These are phyloP conservation scores for Dioszegia crocea DNA, from an alignment of 768 basidiomycete genomes.

Conservation along the genomic window DNA sequence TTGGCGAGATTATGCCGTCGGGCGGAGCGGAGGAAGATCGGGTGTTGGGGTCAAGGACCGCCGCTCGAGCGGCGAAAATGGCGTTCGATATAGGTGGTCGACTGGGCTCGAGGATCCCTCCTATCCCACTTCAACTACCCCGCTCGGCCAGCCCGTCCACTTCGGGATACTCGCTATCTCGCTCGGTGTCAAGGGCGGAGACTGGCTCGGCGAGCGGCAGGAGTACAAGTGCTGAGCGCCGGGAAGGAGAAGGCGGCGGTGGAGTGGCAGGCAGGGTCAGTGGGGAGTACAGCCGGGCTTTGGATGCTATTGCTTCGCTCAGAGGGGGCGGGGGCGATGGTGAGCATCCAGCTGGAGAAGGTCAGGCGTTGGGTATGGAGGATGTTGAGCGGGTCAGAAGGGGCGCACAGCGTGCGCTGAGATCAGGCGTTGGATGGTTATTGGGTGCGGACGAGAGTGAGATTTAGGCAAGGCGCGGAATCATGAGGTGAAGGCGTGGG, in stretches of 20 bases:
- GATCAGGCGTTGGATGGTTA: conserved; percentile 92
- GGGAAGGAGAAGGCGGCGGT: neutral
- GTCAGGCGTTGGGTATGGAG: too few species aligned
- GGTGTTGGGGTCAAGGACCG: conserved; percentile 42
- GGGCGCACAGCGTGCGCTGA: conserved; percentile 73
- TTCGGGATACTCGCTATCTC: neutral
- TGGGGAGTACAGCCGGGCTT: conserved; percentile 2
- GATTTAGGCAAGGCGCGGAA: too few species aligned
- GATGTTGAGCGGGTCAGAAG: conserved; percentile 51
- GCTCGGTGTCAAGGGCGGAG: neutral
- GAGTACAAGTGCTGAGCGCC: conserved; percentile 1
- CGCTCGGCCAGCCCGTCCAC: neutral
- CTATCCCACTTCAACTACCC: conserved; percentile 7
- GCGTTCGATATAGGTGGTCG: conserved; percentile 26
- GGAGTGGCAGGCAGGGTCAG: neutral
- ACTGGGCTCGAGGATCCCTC: neutral
- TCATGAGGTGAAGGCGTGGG: too few species aligned
- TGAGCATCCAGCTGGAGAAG: conserved; percentile 1
- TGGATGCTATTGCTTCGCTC: conserved; percentile 1
- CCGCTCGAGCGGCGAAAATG: conserved; percentile 40
- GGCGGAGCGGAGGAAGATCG: conserved; percentile 15
- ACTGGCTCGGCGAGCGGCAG: neutral
- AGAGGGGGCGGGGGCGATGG: conserved; percentile 1
- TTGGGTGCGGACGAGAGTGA: conserved; percentile 69
- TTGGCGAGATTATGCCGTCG: conserved; percentile 47